Conservation (phyloP, 345 rosid species). For the Salix koriyanagi region DNA sequence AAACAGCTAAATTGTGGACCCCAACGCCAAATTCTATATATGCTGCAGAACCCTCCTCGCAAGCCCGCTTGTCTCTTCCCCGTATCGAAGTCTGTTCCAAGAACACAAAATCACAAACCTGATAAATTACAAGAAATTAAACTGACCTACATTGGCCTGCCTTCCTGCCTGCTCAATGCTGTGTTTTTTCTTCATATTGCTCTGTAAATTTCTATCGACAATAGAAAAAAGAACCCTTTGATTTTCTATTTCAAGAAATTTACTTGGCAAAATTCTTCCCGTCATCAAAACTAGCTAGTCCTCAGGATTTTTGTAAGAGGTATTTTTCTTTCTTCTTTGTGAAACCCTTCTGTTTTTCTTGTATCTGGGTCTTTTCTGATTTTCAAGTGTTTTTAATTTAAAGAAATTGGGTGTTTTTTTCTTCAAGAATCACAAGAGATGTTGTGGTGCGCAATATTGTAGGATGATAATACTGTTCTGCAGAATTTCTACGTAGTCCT, state of each 20-base stretch:
- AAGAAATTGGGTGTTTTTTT: neutral
- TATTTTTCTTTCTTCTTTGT: neutral
- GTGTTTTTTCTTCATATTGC: neutral
- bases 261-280: too few species aligned
- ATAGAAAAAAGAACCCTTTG: neutral
- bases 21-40: neutral
- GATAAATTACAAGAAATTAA: neutral
- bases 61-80: neutral
- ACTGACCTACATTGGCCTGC: too few species aligned
- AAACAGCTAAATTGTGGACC: neutral
- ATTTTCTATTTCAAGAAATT: neutral
- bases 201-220: neutral
- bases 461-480: neutral
- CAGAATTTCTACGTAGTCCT: neutral
- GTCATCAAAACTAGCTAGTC: neutral
- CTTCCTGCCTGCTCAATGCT: neutral
- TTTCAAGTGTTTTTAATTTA: neutral
- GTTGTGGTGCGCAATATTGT: neutral
- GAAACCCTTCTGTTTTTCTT: neutral
- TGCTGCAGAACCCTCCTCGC: too few species aligned
- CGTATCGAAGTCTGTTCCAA: neutral
- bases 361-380: neutral
- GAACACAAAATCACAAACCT: neutral
- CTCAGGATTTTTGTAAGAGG: neutral
- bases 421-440: neutral